Evolutionary conservation across 1,284 basidiomycete species (phyloP), one percentile per base, ranked within the genome.

Genomic region (Irpex sp.): DNA sequence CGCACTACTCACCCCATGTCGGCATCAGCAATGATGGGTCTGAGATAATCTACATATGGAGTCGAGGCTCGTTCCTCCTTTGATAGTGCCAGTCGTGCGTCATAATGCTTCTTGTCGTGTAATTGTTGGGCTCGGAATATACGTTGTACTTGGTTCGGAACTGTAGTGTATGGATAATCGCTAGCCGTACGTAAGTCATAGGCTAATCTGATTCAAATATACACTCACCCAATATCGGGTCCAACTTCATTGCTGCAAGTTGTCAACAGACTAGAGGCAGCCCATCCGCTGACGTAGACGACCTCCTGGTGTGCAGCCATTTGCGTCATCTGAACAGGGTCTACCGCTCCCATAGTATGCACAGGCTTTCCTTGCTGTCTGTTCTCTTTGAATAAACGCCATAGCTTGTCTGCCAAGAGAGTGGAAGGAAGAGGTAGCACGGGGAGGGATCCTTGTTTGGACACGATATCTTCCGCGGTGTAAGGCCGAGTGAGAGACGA

Each of bases 221-320:
- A 52, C n/a, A 75, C 83, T 69, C 69, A 92, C 93, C 96, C 97
- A 72, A 99, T 87, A 80, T 99, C 96, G 47, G 96, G 96, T 52
- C 96, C 96, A 59, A 98, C 96, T 78, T 99, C 97, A 71, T 98
- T 96, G 70, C 87, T 92, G 35, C 88, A 90, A 1, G 95, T 97
- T 23, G 93, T 94, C 58, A 94, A 81, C 61, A 95, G 84, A 63
- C 95, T 98, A 53, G 89, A 92, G 42, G 87, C 84, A 23, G 91
- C 93, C 87, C 93, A 99, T 28, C 96, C 96, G 47, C 94, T 97
- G 28, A 99, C 83, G 73, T 99, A 99, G 56, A 98, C 90, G 21
- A 94, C 91, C 72, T 98, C 94, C 71, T 97, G 93, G 75, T 95
- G 85, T 69, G 85, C 84, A 7, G 95, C 97, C 95, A 98, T 98